Percentiles rank a stretch among this genome's conserved stretches.
These are phyloP conservation scores for Solanum pinnatisectum DNA, from an alignment of 257 asterid genomes.

Conservation along the genomic window DNA sequence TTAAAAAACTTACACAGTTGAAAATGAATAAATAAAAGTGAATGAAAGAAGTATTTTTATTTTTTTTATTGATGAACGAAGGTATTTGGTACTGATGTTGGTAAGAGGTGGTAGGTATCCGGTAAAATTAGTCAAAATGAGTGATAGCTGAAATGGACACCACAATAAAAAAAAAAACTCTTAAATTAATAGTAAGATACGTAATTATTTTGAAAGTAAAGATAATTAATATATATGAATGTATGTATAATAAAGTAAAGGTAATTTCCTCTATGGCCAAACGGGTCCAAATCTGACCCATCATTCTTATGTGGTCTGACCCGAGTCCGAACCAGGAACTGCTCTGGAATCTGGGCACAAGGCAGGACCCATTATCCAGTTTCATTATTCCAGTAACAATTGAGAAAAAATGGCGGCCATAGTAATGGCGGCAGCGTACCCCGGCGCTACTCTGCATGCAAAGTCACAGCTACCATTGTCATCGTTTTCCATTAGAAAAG, in stretches of 20 bases:
- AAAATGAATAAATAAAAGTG: no score
- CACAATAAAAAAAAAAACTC: no score
- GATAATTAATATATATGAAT: no score
- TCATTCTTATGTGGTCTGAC: neutral
- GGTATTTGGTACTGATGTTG: no score
- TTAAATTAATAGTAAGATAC: no score
- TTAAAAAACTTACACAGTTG: no score
- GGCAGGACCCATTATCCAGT: neutral
- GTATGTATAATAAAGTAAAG: no score
- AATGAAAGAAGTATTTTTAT: neutral
- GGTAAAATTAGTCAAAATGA: no score
- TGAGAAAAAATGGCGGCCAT: neutral
- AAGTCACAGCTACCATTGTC: neutral
- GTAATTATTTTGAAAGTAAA: no score
- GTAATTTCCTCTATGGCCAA: no score
- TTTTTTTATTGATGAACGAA: no score
- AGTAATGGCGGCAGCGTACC: neutral
- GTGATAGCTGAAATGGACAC: rapidly evolving
- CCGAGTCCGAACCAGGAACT: neutral
- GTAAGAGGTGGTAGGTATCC: no score
- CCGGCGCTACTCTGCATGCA: neutral
- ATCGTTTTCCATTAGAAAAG: neutral
- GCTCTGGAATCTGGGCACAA: neutral
- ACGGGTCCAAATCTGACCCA: neutral
- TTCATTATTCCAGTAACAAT: neutral